Conservation (phyloP, 2,329 filamentous ascomycete genomes). For the Pseudogymnoascus destructans region DNA sequence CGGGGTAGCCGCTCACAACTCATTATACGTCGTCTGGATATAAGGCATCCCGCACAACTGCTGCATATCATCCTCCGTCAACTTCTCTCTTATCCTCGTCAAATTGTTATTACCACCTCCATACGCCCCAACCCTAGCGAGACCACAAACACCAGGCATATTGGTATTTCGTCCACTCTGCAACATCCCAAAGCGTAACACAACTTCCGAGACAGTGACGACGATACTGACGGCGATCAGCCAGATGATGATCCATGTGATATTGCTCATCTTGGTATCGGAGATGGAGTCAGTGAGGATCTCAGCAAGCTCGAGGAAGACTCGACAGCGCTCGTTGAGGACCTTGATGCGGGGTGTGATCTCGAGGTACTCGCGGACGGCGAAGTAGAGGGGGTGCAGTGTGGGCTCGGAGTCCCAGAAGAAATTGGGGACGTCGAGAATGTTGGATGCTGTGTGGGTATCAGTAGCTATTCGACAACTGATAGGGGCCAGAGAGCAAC, state of each 20-base stretch:
- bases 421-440: slow-evolving; percentile 91
- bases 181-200: slow-evolving; percentile 70
- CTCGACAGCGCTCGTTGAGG: slow-evolving; percentile 89
- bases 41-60: slow-evolving; percentile 22
- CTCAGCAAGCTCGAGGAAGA: slow-evolving; percentile 92
- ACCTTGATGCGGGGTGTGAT: slow-evolving; percentile 94
- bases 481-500: not conserved
- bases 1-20: not conserved
- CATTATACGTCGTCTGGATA: not conserved
- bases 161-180: slow-evolving; percentile 23
- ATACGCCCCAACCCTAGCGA: not conserved
- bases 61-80: slow-evolving; percentile 20
- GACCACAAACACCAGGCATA: not conserved
- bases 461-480: slow-evolving; percentile 15
- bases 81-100: slow-evolving; percentile 19
- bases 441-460: slow-evolving; percentile 60
- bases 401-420: slow-evolving; percentile 98
- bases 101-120: slow-evolving; percentile 17
- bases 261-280: slow-evolving; percentile 87
- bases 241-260: slow-evolving; percentile 97
- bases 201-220: slow-evolving; percentile 82
- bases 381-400: slow-evolving; percentile 83
- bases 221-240: slow-evolving; percentile 83
- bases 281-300: slow-evolving; percentile 86
- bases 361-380: slow-evolving; percentile 92